These are phyloP conservation scores for Ophiostoma triangulosporum DNA, from an alignment of 2,329 filamentous ascomycete genomes.

Conservation along the genomic window DNA sequence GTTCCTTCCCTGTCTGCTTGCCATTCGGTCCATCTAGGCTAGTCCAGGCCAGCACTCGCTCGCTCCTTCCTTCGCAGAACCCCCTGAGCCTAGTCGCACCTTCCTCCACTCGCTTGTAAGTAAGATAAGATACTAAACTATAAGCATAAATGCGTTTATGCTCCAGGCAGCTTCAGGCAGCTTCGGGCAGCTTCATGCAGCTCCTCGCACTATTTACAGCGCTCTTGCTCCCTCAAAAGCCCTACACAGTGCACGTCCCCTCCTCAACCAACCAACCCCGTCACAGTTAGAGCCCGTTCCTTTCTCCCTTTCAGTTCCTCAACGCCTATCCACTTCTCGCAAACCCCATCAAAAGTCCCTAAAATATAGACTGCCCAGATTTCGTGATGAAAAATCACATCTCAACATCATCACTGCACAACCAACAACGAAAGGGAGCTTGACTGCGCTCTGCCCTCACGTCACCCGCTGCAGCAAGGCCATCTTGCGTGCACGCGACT, in stretches of 20 bases:
- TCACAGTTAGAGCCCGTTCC: neutral
- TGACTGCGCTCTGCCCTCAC: constrained; percentile 8
- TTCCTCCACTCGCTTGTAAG: constrained; percentile 1
- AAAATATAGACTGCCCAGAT: constrained; percentile 13
- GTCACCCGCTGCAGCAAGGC: constrained; percentile 11
- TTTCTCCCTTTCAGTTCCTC: constrained; percentile 2
- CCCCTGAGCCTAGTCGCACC: neutral
- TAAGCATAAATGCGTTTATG: too few species aligned
- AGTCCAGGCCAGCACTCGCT: constrained; percentile 1
- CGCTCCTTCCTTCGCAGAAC: neutral
- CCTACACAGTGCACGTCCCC: neutral
- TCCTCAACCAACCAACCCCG: constrained; percentile 1
- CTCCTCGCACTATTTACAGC: neutral
- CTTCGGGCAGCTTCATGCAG: neutral
- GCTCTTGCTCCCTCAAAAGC: neutral
- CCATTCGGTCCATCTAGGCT: neutral
- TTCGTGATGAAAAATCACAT: constrained; percentile 8
- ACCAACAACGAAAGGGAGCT: constrained; percentile 12
- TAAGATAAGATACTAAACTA: too few species aligned
- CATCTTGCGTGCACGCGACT: constrained; percentile 12
- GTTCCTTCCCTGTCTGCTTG: neutral
- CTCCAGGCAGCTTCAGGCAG: neutral
- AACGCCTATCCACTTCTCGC: constrained; percentile 1
- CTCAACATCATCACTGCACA: constrained; percentile 5
- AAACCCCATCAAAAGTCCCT: constrained; percentile 14